Percentiles rank a stretch among this genome's conserved stretches.
phyloP scores from a whole-genome alignment of 768 basidiomycete species.

The Amanita brunnescens region DNA sequence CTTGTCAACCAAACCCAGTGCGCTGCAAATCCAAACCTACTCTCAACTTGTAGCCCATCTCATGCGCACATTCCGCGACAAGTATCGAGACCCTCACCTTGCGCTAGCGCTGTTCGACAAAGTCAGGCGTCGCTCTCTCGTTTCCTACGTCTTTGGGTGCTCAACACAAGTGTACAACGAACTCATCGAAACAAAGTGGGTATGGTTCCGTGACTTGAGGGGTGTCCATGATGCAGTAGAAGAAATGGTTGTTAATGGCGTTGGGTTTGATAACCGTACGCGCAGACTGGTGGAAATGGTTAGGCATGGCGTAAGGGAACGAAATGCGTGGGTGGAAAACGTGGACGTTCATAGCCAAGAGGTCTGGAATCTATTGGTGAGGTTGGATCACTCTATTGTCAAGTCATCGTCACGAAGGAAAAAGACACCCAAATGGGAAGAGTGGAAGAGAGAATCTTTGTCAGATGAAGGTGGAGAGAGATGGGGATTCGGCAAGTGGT shows the following conservation, averaged over 20 bases:
- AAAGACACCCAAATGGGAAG: slow-evolving; percentile 23
- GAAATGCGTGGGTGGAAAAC: slow-evolving; percentile 45
- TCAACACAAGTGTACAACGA: slow-evolving; percentile 86
- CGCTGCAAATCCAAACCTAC: slow-evolving; percentile 57
- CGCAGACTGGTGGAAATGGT: slow-evolving; percentile 52
- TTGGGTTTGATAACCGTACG: slow-evolving; percentile 55
- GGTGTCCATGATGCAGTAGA: slow-evolving; percentile 65
- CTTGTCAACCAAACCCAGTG: background rate
- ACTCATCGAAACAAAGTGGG: slow-evolving; percentile 79
- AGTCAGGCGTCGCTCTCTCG: slow-evolving; percentile 62
- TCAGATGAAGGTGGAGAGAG: slow-evolving; percentile 23
- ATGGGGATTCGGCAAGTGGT: slow-evolving; percentile 49
- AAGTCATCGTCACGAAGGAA: slow-evolving; percentile 7
- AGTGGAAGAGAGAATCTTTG: slow-evolving; percentile 38
- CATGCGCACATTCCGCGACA: slow-evolving; percentile 72
- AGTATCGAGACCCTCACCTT: slow-evolving; percentile 70
- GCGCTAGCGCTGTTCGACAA: slow-evolving; percentile 78
- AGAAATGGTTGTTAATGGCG: slow-evolving; percentile 79
- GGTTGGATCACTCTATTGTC: slow-evolving; percentile 7
- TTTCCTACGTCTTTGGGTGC: slow-evolving; percentile 86
- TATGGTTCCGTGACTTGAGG: slow-evolving; percentile 69
- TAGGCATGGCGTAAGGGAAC: slow-evolving; percentile 51
- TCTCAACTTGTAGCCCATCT: slow-evolving; percentile 68
- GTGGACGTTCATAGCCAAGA: slow-evolving; percentile 36
- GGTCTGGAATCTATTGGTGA: slow-evolving; percentile 32